A percentile compares a stretch with the other conserved stretches of the same genome.
phyloP scores from a whole-genome alignment of 495 filamentous ascomycete genomes.

The Echria macrotheca region DNA sequence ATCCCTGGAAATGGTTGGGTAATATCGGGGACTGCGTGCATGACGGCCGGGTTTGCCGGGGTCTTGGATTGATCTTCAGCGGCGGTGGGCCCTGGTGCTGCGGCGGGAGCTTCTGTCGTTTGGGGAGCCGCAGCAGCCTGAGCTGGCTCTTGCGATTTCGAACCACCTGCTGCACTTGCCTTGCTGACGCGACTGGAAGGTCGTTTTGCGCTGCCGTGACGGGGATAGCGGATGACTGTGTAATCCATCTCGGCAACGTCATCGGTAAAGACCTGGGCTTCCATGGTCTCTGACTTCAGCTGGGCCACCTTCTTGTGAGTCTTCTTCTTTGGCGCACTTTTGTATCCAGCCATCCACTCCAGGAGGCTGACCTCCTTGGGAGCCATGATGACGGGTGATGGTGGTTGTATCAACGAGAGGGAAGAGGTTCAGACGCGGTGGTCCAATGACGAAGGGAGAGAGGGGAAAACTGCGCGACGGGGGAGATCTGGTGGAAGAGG shows the following conservation, averaged over 20 bases:
- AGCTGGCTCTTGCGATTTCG: background rate
- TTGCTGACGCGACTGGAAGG: too few relatives aligned
- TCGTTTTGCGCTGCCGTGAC: slow-evolving; percentile 2
- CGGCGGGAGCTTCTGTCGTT: background rate
- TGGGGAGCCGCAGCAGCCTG: background rate
- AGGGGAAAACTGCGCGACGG: too few relatives aligned
- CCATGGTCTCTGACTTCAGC: too few relatives aligned
- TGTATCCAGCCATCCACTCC: slow-evolving; percentile 41
- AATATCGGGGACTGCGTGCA: too few relatives aligned
- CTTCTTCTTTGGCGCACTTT: slow-evolving; percentile 15
- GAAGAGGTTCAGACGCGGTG: too few relatives aligned
- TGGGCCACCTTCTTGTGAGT: slow-evolving; percentile 24
- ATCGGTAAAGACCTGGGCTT: slow-evolving; percentile 35
- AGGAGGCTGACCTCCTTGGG: slow-evolving; percentile 5
- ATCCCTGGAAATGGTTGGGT: too few relatives aligned
- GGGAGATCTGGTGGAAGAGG: too few relatives aligned
- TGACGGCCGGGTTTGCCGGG: background rate
- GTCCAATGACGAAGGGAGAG: too few relatives aligned
- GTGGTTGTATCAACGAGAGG: background rate
- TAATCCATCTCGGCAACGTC: slow-evolving; percentile 32
- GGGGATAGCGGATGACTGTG: slow-evolving; percentile 33
- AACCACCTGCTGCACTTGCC: too few relatives aligned
- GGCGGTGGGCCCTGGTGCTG: background rate
- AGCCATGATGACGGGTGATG: slow-evolving; percentile 17
- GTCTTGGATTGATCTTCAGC: background rate